These are phyloP conservation scores for Hymenoscyphus linearis DNA, from an alignment of 2,329 filamentous ascomycete genomes.

Conservation along the genomic window DNA sequence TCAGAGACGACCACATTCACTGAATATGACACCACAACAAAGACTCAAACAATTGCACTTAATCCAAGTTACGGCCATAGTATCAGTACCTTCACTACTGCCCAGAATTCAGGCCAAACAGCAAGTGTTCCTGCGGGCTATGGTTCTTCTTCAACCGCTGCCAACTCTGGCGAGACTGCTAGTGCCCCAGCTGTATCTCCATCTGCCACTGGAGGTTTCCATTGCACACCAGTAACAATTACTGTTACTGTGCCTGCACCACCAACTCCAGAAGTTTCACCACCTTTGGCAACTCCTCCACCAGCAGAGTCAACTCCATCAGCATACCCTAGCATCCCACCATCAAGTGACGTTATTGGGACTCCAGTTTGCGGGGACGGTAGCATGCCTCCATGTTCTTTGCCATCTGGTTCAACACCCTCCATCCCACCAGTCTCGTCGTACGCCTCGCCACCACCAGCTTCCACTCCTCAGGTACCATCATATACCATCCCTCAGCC, in stretches of 20 bases:
- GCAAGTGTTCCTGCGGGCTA: too few species aligned
- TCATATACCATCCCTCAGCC: not conserved
- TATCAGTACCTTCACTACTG: not conserved
- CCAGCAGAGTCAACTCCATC: not conserved
- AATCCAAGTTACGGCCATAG: constrained; percentile 1
- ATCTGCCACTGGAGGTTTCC: not conserved
- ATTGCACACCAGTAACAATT: constrained; percentile 4
- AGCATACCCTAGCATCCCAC: not conserved
- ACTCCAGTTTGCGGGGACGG: not conserved
- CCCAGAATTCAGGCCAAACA: too few species aligned
- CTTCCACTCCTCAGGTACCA: not conserved
- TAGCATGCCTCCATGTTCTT: not conserved
- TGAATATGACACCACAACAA: constrained; percentile 1
- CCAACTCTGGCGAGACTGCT: not conserved
- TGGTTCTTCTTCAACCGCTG: not conserved
- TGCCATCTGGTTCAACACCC: not conserved
- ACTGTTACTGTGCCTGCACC: not conserved
- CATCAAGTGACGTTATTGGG: not conserved
- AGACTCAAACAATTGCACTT: constrained; percentile 3
- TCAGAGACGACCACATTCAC: not conserved
- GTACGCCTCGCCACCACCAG: not conserved
- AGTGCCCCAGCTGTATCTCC: not conserved
- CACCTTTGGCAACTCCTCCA: not conserved
- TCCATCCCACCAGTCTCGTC: not conserved
- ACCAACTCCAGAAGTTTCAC: not conserved